Conservation (phyloP, 495 filamentous ascomycete species). For the Lophiotrema nucula region DNA sequence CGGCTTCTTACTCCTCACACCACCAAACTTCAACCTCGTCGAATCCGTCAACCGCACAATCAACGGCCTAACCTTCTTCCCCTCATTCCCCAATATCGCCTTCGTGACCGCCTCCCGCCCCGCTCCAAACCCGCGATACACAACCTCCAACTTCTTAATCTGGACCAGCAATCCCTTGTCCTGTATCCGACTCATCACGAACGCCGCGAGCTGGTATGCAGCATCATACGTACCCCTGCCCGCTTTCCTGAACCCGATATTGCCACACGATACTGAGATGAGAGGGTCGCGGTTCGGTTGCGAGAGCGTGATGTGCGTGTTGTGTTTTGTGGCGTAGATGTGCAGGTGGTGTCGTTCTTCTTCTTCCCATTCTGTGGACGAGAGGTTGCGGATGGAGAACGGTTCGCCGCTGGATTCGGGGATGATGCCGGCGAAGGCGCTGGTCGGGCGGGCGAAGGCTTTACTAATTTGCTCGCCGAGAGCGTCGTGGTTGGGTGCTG, state of each 20-base stretch:
- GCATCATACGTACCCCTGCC: conserved; percentile 80
- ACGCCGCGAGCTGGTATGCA: conserved; percentile 83
- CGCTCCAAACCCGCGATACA: conserved; percentile 76
- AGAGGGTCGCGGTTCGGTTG: conserved; percentile 74
- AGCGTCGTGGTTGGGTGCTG: too few species aligned
- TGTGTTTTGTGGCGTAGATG: conserved; percentile 83
- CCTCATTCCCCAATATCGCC: conserved; percentile 82
- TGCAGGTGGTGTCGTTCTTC: conserved; percentile 75
- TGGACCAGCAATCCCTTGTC: conserved; percentile 63
- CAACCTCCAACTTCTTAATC: conserved; percentile 69
- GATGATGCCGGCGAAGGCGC: conserved; percentile 1
- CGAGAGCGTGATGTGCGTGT: conserved; percentile 86
- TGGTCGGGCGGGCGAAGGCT: background rate
- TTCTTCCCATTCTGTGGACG: conserved; percentile 1
- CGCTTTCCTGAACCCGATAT: conserved; percentile 81
- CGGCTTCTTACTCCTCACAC: conserved; percentile 75
- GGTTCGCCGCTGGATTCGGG: background rate
- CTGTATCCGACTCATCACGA: conserved; percentile 73
- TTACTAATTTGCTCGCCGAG: background rate
- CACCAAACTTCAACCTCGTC: conserved; percentile 92
- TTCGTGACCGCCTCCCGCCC: conserved; percentile 88
- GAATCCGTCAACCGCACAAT: conserved; percentile 75
- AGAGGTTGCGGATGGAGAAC: conserved; percentile 8
- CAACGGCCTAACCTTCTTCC: conserved; percentile 64
- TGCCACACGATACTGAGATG: conserved; percentile 72